A percentile compares a stretch with the other conserved stretches of the same genome.
These are phyloP conservation scores for Schizosaccharomyces octosporus DNA, from an alignment of 805 yeast species.

Conservation along the genomic window DNA sequence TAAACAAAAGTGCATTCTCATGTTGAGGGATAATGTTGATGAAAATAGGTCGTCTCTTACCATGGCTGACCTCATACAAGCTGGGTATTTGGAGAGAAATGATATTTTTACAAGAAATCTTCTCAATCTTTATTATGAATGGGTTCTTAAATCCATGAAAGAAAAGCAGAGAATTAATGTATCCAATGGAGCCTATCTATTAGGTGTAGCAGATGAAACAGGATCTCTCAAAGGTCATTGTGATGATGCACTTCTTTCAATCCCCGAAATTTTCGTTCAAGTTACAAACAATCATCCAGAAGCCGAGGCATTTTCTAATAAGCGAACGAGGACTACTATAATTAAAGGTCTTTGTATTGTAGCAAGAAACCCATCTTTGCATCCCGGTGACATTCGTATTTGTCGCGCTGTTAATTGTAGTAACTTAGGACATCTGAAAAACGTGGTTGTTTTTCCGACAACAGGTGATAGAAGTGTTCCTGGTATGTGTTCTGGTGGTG, in stretches of 20 bases:
- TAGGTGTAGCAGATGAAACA: conserved; percentile 4
- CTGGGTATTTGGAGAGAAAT: background rate
- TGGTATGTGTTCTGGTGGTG: conserved; percentile 5
- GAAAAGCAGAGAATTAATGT: background rate
- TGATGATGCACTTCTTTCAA: background rate
- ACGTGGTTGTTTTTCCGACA: conserved; percentile 4
- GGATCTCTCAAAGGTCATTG: conserved; percentile 3
- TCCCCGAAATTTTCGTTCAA: conserved; percentile 3
- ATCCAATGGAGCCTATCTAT: background rate
- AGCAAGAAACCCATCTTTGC: conserved; percentile 3
- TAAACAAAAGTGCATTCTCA: background rate
- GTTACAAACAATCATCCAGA: background rate
- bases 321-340: background rate
- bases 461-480: conserved; percentile 4
- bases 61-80: background rate
- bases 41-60: background rate
- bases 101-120: background rate
- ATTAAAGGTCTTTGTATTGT: conserved; percentile 3
- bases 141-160: background rate
- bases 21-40: background rate
- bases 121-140: background rate
- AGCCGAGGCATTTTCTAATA: background rate
- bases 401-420: conserved; percentile 1
- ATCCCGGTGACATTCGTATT: conserved; percentile 4
- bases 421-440: background rate